A percentile compares a stretch with the other conserved stretches of the same genome.
Evolutionary conservation across 306 rosid species (phyloP).

Genomic region (Hippophae gyantsensis): DNA sequence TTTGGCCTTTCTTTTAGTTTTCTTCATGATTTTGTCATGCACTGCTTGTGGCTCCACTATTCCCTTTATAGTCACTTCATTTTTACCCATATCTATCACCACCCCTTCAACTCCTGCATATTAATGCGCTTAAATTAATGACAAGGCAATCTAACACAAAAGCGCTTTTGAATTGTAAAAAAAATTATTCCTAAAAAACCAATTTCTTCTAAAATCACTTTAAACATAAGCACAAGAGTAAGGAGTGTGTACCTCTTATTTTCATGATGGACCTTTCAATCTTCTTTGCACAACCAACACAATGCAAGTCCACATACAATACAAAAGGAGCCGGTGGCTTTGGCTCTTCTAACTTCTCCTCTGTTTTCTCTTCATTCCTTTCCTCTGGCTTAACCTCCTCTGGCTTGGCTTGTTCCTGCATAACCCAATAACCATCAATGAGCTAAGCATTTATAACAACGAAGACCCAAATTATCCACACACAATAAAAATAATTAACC

Average conservation of each 20-base stretch:
- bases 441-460: not conserved
- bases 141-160: too few species aligned
- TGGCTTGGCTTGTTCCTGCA: constrained; percentile 38
- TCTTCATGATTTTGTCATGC: constrained; percentile 52
- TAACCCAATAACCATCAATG: not conserved
- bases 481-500: not conserved
- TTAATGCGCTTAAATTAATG: not conserved
- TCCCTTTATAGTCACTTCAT: constrained; percentile 76
- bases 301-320: constrained; percentile 71
- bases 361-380: constrained; percentile 21
- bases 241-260: constrained; percentile 45
- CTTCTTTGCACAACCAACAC: constrained; percentile 81
- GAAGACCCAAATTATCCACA: not conserved
- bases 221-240: constrained; percentile 3
- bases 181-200: not conserved
- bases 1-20: constrained; percentile 47
- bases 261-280: constrained; percentile 58
- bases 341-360: constrained; percentile 41
- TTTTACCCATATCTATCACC: constrained; percentile 49
- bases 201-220: not conserved
- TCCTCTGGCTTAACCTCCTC: constrained; percentile 23
- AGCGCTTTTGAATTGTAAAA: not conserved
- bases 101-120: constrained; percentile 73
- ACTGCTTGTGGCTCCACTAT: constrained; percentile 71
- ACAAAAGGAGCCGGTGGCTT: constrained; percentile 57